phyloP scores from a whole-genome alignment of 1,139 yeast species.

The Magnusiomyces paraingens region DNA sequence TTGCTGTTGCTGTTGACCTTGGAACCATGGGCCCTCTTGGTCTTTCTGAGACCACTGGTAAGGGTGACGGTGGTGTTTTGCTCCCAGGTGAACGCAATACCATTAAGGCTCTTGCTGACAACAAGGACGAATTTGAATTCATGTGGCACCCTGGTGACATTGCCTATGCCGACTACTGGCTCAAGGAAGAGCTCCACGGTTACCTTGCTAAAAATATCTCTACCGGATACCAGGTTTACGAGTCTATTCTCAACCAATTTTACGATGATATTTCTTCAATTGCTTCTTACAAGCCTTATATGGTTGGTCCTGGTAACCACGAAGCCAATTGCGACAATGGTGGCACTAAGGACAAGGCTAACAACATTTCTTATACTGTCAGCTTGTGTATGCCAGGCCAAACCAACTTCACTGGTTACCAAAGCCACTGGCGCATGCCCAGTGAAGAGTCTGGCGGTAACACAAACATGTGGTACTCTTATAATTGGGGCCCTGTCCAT shows the following conservation, averaged over 20 bases:
- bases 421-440: conserved; percentile 27
- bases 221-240: conserved; percentile 20
- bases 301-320: conserved; percentile 32
- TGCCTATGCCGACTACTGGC: conserved; percentile 30
- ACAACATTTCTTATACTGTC: conserved; percentile 14
- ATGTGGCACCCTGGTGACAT: conserved; percentile 30
- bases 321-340: conserved; percentile 29
- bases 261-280: conserved; percentile 25
- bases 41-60: conserved; percentile 20
- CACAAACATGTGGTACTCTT: conserved; percentile 30
- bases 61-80: conserved; percentile 18
- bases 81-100: conserved; percentile 22
- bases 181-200: conserved; percentile 22
- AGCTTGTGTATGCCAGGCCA: conserved; percentile 24
- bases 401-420: conserved; percentile 26
- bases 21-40: conserved; percentile 28
- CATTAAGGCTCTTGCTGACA: conserved; percentile 24
- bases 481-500: conserved; percentile 30
- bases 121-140: conserved; percentile 23
- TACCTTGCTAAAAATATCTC: conserved; percentile 17
- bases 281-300: conserved; percentile 24
- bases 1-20: conserved; percentile 26
- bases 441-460: conserved; percentile 22
- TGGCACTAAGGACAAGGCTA: conserved; percentile 15
- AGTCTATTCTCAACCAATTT: conserved; percentile 22